Evolutionary conservation across 164 flowering plant genomes (phyloP), one percentile per base, ranked within the genome.

Genomic region (Liquidambar formosana): DNA sequence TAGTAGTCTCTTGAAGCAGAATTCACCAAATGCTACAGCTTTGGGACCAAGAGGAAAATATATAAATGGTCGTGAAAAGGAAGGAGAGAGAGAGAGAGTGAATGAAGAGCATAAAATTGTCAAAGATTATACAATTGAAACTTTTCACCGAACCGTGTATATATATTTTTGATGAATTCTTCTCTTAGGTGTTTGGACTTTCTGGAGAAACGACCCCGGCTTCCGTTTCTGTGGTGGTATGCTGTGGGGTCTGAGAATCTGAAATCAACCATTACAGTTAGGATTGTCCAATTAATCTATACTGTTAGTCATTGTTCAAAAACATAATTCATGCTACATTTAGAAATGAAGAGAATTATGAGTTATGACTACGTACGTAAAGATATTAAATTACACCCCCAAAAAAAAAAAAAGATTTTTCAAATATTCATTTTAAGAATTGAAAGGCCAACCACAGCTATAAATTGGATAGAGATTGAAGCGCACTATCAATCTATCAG

Each of bases 181-280:
- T 47, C 52, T 41, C 41, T 71, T 66, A 75, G 66, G 75, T 75
- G 41, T 66, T 77, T 57, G 83, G 76, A 75, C 80, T 76, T 67
- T 80, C 83, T 46, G 87, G 72, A 63, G 79, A 64, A 54, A 63
- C 66, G 1, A 45, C 77, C 38, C 75, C 81, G 57, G 64, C 76
- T 66, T 73, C 87, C 46, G 77, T 70, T 62, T 79, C 80, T 57
- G 79, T 62, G 45, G 82, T 57, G 21, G 79, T 58, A 44, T 68
- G 83, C 56, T 76, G 82, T 22, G 73, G 72, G 53, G 64, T 66
- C 74, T 77, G 80, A 53, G 86, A 76, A 75, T 84, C 89, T 84
- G 85, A 56, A 21, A 25, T 28, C 47, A 61, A 51, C 18, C 48
- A 66, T n/a, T 14, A 62, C 43, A 70, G 8, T 56, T 56, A 19